Evolutionary conservation across 2,329 filamentous ascomycete species (phyloP).

Genomic region (Cladosporium sphaerospermum): DNA sequence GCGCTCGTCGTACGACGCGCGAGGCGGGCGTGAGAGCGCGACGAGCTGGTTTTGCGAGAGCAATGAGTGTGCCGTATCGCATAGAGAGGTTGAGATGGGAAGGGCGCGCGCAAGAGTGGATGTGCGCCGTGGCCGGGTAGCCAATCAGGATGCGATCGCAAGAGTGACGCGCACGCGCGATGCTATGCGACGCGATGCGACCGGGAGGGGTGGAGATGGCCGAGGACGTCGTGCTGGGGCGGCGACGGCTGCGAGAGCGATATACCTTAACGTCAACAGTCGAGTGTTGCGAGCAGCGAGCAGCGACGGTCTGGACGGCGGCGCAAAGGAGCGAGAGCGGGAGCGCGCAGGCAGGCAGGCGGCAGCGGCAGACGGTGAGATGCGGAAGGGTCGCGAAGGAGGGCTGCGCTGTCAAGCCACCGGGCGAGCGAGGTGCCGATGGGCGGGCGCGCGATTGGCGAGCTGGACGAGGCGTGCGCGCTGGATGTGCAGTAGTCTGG

Average conservation of each 20-base stretch:
- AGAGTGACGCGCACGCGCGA: conserved; percentile 6
- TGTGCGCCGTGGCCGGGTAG: conserved; percentile 1
- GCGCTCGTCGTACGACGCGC: background rate
- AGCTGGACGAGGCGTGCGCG: background rate
- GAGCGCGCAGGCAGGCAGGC: background rate
- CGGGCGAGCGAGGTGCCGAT: conserved; percentile 4
- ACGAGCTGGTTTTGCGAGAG: background rate
- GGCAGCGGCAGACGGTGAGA: conserved; percentile 8
- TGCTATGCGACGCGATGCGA: conserved; percentile 1
- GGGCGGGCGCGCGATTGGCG: conserved; percentile 3
- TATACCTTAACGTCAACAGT: background rate
- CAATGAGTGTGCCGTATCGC: background rate
- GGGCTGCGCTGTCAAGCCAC: conserved; percentile 11
- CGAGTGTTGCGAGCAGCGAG: background rate
- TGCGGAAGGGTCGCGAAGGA: conserved; percentile 5
- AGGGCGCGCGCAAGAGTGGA: background rate
- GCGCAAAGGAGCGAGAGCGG: background rate
- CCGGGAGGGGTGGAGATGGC: background rate
- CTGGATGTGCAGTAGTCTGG: background rate
- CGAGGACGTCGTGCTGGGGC: background rate
- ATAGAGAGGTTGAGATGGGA: background rate
- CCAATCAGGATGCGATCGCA: conserved; percentile 11
- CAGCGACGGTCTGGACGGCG: background rate
- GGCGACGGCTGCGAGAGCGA: no score
- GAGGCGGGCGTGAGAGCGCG: background rate